Conservation (phyloP, 108 stramenopile genomes). For the Licmophora abbreviata region DNA sequence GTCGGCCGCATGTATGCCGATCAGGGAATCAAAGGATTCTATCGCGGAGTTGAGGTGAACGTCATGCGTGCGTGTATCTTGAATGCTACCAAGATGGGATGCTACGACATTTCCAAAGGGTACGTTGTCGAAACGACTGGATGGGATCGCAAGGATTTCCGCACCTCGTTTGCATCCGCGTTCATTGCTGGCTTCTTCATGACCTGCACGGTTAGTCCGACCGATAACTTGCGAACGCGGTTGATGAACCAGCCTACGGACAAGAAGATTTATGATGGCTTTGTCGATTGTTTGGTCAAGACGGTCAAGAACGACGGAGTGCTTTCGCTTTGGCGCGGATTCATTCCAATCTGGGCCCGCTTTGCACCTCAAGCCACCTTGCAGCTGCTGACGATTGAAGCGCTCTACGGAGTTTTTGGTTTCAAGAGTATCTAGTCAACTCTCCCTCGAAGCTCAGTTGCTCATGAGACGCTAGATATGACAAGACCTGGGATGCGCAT, state of each 20-base stretch:
- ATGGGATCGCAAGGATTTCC: conserved; percentile 67
- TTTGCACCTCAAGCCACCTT: conserved; percentile 86
- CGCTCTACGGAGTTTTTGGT: conserved; percentile 54
- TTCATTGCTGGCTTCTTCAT: conserved; percentile 88
- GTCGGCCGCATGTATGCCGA: conserved; percentile 61
- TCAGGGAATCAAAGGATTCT: conserved; percentile 89
- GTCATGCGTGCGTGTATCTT: conserved; percentile 81
- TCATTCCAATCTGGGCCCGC: conserved; percentile 84
- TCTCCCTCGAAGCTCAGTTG: not conserved
- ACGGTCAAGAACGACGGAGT: conserved; percentile 66
- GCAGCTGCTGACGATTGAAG: conserved; percentile 83
- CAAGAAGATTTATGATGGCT: conserved; percentile 70
- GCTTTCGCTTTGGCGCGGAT: conserved; percentile 72
- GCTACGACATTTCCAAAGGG: conserved; percentile 84
- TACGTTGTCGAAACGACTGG: conserved; percentile 59
- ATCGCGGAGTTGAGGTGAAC: conserved; percentile 84
- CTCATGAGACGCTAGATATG: too few species aligned
- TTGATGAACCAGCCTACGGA: conserved; percentile 87
- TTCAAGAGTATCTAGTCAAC: conserved; percentile 79
- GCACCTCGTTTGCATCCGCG: conserved; percentile 55
- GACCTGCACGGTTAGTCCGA: conserved; percentile 79
- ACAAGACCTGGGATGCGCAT: too few species aligned
- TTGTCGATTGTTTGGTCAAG: conserved; percentile 69
- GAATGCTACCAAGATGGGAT: conserved; percentile 93
- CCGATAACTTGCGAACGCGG: conserved; percentile 51